Evolutionary conservation across 345 rosid species (phyloP).

Genomic region (Alliaria petiolata): DNA sequence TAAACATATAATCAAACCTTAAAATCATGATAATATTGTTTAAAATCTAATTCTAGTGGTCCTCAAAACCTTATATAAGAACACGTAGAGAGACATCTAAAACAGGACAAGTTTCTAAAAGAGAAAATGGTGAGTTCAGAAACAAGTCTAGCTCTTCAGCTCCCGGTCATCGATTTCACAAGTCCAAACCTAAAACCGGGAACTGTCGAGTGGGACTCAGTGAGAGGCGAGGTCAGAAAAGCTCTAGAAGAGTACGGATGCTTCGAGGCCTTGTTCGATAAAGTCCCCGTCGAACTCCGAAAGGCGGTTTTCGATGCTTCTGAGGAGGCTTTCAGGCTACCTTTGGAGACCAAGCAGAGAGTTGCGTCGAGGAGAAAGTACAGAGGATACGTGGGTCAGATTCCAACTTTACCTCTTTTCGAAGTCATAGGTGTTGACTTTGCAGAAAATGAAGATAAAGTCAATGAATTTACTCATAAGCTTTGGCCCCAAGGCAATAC

Average conservation of each 20-base stretch:
- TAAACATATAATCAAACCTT: background rate
- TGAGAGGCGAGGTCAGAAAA: slow-evolving; percentile 18
- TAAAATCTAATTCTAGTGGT: background rate
- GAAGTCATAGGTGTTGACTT: slow-evolving; percentile 16
- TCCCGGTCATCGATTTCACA: slow-evolving; percentile 30
- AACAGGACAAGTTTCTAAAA: background rate
- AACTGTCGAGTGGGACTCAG: slow-evolving; percentile 21
- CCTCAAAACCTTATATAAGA: slow-evolving; percentile 11
- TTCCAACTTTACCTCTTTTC: slow-evolving; percentile 12
- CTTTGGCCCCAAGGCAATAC: slow-evolving; percentile 26
- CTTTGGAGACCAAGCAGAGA: slow-evolving; percentile 25
- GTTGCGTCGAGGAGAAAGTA: slow-evolving; percentile 11
- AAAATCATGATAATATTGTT: background rate
- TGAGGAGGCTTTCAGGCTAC: slow-evolving; percentile 8
- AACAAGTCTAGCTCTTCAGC: slow-evolving; percentile 19
- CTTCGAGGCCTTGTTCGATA: slow-evolving; percentile 30
- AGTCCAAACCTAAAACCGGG: slow-evolving; percentile 11
- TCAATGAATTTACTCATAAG: slow-evolving; percentile 16
- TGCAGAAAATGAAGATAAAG: slow-evolving; percentile 15
- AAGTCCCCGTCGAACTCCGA: slow-evolving; percentile 10
- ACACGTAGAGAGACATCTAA: slow-evolving; percentile 12
- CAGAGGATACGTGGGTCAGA: slow-evolving; percentile 24
- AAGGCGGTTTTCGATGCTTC: slow-evolving; percentile 13
- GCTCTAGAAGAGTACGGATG: slow-evolving; percentile 28
- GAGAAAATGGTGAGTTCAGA: background rate